Percentiles rank a stretch among this genome's conserved stretches.
Evolutionary conservation across 2,329 filamentous ascomycete genomes (phyloP).

Genomic region (Botrytis hyacinthi): DNA sequence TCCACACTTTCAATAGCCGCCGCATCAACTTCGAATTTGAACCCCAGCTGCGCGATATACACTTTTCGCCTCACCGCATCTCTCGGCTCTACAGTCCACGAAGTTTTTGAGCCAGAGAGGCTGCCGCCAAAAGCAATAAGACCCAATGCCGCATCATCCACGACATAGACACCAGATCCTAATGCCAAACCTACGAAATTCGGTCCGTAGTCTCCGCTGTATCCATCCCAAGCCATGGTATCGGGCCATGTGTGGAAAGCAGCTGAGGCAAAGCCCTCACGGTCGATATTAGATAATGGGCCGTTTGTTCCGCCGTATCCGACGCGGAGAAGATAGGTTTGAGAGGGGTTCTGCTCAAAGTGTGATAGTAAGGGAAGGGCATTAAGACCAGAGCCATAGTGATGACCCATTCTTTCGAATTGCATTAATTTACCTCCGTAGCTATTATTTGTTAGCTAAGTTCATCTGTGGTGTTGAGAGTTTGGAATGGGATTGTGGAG

Average conservation of each 20-base stretch:
- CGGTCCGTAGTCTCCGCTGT: conserved; percentile 57
- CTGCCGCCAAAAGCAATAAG: conserved; percentile 51
- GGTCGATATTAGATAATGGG: conserved; percentile 54
- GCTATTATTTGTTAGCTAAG: background rate
- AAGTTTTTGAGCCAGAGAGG: conserved; percentile 33
- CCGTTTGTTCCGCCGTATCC: conserved; percentile 55
- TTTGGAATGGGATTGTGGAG: background rate
- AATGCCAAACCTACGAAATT: conserved; percentile 53
- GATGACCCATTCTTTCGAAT: conserved; percentile 54
- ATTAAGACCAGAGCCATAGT: conserved; percentile 60
- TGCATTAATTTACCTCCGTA: conserved; percentile 40
- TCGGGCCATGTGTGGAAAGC: conserved; percentile 59
- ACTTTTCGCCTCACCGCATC: conserved; percentile 49
- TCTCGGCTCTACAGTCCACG: conserved; percentile 41
- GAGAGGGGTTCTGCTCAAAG: conserved; percentile 47
- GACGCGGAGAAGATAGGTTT: conserved; percentile 51
- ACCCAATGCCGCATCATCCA: conserved; percentile 46
- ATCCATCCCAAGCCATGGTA: conserved; percentile 54
- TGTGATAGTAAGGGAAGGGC: conserved; percentile 52
- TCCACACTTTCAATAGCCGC: conserved; percentile 44
- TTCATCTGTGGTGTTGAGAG: rapidly evolving
- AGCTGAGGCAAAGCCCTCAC: conserved; percentile 53
- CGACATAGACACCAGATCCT: conserved; percentile 51
- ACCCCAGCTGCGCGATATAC: conserved; percentile 48
- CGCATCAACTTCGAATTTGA: conserved; percentile 45